Conservation (phyloP, 257 asterid genomes). For the Coffea eugenioides region DNA sequence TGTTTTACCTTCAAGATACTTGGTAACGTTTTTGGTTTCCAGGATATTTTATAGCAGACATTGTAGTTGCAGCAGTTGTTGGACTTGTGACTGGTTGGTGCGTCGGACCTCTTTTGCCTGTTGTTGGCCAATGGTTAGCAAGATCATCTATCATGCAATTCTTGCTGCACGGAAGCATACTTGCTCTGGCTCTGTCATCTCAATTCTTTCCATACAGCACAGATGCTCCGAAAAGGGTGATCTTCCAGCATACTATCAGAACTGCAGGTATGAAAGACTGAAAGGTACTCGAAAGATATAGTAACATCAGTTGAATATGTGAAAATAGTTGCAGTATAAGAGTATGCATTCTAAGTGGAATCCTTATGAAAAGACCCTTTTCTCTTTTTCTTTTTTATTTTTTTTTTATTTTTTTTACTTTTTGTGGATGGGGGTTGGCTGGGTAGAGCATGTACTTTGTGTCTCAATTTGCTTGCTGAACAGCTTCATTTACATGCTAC, state of each 20-base stretch:
- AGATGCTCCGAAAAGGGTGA: constrained; percentile 91
- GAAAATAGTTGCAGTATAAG: background rate
- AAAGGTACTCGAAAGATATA: constrained; percentile 34
- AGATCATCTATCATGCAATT: constrained; percentile 54
- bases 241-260: constrained; percentile 78
- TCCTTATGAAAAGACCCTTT: background rate
- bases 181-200: constrained; percentile 80
- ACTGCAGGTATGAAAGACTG: constrained; percentile 53
- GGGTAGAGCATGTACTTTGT: background rate
- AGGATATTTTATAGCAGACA: constrained; percentile 89
- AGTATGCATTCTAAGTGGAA: background rate
- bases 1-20: background rate
- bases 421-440: background rate
- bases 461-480: background rate
- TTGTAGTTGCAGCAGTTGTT: constrained; percentile 66
- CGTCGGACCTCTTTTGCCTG: constrained; percentile 84
- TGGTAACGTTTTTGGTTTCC: constrained; percentile 28
- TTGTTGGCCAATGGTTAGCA: constrained; percentile 76
- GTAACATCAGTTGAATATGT: background rate
- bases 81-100: constrained; percentile 95
- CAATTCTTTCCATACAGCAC: constrained; percentile 94
- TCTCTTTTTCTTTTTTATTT: background rate
- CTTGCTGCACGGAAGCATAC: constrained; percentile 66
- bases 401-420: background rate
- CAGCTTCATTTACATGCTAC: background rate